Evolutionary conservation across 192 early-diverging fungal species (phyloP).

Genomic region (Irineochytrium annulatum): DNA sequence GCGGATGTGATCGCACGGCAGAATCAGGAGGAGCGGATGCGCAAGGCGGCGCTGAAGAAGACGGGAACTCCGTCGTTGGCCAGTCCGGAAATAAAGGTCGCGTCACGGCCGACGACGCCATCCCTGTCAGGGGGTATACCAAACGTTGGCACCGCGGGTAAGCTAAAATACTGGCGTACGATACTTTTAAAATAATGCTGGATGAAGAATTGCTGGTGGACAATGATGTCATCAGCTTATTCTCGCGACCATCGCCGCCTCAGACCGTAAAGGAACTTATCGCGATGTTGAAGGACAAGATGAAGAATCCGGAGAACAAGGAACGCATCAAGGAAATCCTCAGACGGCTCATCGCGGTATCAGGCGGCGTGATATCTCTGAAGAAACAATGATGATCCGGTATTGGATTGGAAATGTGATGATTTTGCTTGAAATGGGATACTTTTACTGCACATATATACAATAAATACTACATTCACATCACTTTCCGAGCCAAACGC

Average conservation of each 20-base stretch:
- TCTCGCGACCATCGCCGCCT: background rate
- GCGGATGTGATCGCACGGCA: background rate
- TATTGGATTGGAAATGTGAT: background rate
- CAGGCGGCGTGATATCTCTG: background rate
- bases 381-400: background rate
- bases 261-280: slow-evolving; percentile 14
- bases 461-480: slow-evolving; percentile 9
- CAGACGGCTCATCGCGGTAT: background rate
- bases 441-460: background rate
- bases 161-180: background rate
- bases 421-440: background rate
- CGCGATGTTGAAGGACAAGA: slow-evolving; percentile 14
- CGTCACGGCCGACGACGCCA: background rate
- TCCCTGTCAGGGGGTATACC: background rate
- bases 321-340: background rate
- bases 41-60: background rate
- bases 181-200: background rate
- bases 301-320: slow-evolving; percentile 13
- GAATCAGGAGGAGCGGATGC: background rate
- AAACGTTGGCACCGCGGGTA: background rate
- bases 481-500: too few species aligned
- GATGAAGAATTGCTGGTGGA: slow-evolving; percentile 14
- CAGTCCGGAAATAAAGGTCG: background rate
- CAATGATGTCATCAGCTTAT: slow-evolving; percentile 2
- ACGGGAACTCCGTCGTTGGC: background rate